A percentile compares a stretch with the other conserved stretches of the same genome.
Evolutionary conservation across 805 yeast genomes (phyloP).

Genomic region (Wickerhamomyces xylosicus): DNA sequence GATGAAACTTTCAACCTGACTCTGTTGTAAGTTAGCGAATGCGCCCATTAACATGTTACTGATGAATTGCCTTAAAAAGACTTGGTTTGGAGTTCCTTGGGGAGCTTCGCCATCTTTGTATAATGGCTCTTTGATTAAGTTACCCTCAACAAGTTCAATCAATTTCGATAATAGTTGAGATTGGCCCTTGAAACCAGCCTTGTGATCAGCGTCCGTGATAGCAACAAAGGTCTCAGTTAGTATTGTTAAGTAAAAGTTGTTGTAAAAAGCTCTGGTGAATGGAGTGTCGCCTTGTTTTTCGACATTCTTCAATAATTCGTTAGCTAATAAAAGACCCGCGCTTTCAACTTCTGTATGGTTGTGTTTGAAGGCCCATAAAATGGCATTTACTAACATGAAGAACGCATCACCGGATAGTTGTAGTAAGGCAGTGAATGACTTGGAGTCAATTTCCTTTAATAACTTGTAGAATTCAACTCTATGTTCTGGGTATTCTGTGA

Average conservation of each 20-base stretch:
- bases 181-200: constrained; percentile 89
- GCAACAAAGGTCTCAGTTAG: constrained; percentile 89
- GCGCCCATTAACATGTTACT: constrained; percentile 76
- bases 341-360: constrained; percentile 95
- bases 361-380: constrained; percentile 97
- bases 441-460: constrained; percentile 75
- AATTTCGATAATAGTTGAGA: constrained; percentile 75
- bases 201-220: constrained; percentile 93
- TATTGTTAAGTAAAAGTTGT: constrained; percentile 80
- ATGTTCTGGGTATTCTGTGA: constrained; percentile 95
- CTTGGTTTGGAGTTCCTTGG: constrained; percentile 73
- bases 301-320: constrained; percentile 78
- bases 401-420: constrained; percentile 89
- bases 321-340: constrained; percentile 74
- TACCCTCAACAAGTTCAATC: constrained; percentile 71
- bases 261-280: constrained; percentile 79
- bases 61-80: constrained; percentile 69
- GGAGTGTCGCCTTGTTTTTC: constrained; percentile 59
- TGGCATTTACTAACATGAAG: constrained; percentile 84
- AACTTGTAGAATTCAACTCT: constrained; percentile 92
- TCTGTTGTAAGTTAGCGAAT: constrained; percentile 83
- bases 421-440: constrained; percentile 76
- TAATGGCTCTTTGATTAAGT: constrained; percentile 66
- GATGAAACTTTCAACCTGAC: constrained; percentile 75
- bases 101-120: constrained; percentile 77